These are phyloP conservation scores for Rutstroemia sydowiana DNA, from an alignment of 2,329 filamentous ascomycete genomes.

Conservation along the genomic window DNA sequence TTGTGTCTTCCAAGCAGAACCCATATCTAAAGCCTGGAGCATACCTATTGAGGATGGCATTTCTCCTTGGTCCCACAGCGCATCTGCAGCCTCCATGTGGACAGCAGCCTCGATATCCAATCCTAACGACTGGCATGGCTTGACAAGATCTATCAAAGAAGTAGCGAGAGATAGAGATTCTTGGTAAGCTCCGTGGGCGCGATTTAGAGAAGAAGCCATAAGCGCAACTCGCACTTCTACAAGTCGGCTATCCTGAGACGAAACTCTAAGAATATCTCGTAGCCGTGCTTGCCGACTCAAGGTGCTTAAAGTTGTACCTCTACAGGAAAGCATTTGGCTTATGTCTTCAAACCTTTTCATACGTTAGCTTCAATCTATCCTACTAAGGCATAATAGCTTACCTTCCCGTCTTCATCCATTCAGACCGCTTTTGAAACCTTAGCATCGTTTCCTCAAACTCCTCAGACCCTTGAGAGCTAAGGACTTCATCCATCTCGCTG, in stretches of 20 bases:
- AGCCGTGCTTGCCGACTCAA: constrained; percentile 64
- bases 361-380: neutral
- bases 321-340: constrained; percentile 70
- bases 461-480: constrained; percentile 51
- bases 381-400: constrained; percentile 36
- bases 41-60: constrained; percentile 83
- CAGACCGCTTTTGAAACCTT: constrained; percentile 56
- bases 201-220: constrained; percentile 65
- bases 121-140: constrained; percentile 60
- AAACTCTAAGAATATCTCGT: constrained; percentile 52
- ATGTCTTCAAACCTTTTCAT: constrained; percentile 70
- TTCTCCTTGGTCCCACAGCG: constrained; percentile 91
- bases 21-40: constrained; percentile 64
- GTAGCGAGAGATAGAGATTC: constrained; percentile 83
- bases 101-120: constrained; percentile 71
- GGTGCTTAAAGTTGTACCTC: constrained; percentile 75
- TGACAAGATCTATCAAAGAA: constrained; percentile 70
- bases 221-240: constrained; percentile 73
- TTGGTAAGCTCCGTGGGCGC: constrained; percentile 74
- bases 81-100: constrained; percentile 76
- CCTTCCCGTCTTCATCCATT: constrained; percentile 80
- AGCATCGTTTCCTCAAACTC: constrained; percentile 56
- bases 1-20: constrained; percentile 57
- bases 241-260: constrained; percentile 55
- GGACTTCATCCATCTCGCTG: constrained; percentile 72